phyloP scores from a whole-genome alignment of 257 asterid genomes.

The Fraxinus quadrangulata region DNA sequence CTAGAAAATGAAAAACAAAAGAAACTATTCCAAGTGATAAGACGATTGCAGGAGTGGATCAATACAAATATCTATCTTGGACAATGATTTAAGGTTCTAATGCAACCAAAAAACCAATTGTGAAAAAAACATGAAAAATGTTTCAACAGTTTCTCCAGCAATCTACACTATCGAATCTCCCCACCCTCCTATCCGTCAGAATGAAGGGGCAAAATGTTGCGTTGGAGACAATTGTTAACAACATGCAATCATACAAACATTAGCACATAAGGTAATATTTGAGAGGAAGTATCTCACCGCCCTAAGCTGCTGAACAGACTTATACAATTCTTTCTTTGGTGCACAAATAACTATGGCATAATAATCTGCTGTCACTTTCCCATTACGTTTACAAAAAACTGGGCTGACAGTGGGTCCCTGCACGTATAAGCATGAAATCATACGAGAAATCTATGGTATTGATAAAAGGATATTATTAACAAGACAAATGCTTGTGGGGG shows the following conservation, averaged over 20 bases:
- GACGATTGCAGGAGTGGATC: neutral
- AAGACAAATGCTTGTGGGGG: neutral
- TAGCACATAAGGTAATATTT: conserved; percentile 4
- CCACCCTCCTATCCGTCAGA: neutral
- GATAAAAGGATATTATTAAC: neutral
- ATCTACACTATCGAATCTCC: neutral
- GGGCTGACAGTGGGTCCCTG: conserved; percentile 98
- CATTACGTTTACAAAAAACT: conserved; percentile 69
- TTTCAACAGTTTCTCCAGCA: neutral
- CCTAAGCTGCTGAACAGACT: conserved; percentile 88
- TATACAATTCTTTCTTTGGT: conserved; percentile 85
- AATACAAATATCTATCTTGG: neutral
- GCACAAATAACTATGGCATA: conserved; percentile 90
- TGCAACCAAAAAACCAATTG: neutral
- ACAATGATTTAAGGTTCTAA: neutral
- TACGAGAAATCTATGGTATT: conserved; percentile 1
- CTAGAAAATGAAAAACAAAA: neutral
- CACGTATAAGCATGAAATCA: conserved; percentile 21
- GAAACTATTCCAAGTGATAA: neutral
- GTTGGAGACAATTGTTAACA: conserved; percentile 16
- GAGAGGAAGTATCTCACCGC: conserved; percentile 58
- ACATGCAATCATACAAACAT: conserved; percentile 7
- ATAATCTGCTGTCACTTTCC: conserved; percentile 59
- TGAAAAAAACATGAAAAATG: conserved; percentile 5
- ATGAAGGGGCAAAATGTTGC: conserved; percentile 5